phyloP scores from a whole-genome alignment of 2,329 filamentous ascomycete species.

The Fusarium sp. region DNA sequence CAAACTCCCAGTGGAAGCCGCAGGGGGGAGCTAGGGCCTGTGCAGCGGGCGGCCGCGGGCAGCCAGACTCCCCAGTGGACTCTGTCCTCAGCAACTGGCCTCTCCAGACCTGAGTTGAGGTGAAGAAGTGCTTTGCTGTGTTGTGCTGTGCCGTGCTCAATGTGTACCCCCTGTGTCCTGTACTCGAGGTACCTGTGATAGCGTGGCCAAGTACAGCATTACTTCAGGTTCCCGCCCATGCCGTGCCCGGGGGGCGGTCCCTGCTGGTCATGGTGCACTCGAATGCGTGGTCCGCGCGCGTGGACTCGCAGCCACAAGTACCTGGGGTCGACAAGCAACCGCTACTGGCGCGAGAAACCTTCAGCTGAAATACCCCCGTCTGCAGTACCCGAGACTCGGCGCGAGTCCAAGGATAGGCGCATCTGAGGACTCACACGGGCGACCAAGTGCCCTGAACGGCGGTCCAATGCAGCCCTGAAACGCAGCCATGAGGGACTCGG shows the following conservation, averaged over 20 bases:
- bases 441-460: constrained; percentile 5
- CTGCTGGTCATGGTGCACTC: constrained; percentile 9
- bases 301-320: constrained; percentile 32
- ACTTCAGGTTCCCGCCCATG: constrained; percentile 8
- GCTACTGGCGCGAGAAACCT: constrained; percentile 20
- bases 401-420: neutral
- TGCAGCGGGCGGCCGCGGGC: constrained; percentile 11
- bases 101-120: neutral
- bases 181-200: constrained; percentile 5
- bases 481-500: neutral
- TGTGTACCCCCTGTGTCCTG: neutral
- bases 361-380: neutral
- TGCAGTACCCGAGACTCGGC: neutral
- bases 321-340: constrained; percentile 21
- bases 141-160: neutral
- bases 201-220: neutral
- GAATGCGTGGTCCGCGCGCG: constrained; percentile 28
- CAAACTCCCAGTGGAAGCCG: constrained; percentile 2
- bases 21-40: constrained; percentile 11
- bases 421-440: neutral
- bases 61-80: constrained; percentile 8
- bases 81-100: neutral
- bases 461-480: constrained; percentile 21
- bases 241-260: constrained; percentile 14
- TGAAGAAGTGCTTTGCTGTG: neutral